Conservation (phyloP, 331 rosid genomes). For the Acacia concinna region DNA sequence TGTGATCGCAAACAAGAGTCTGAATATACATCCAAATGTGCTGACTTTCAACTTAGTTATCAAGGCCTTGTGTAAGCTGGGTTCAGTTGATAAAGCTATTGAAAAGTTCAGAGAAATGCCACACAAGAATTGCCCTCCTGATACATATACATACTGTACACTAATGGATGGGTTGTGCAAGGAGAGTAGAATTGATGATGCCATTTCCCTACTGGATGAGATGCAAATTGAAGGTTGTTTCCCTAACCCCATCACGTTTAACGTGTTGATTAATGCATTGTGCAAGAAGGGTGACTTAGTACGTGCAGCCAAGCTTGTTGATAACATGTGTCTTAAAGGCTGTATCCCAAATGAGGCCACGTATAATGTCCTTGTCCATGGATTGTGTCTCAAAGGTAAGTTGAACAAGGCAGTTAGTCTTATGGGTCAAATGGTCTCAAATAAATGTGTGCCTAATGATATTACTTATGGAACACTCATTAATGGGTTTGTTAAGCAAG, state of each 20-base stretch:
- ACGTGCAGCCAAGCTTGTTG: slow-evolving; percentile 78
- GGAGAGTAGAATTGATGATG: slow-evolving; percentile 77
- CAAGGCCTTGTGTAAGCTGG: slow-evolving; percentile 78
- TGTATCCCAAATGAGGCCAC: slow-evolving; percentile 86
- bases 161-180: slow-evolving; percentile 90
- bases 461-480: slow-evolving; percentile 86
- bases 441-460: slow-evolving; percentile 76
- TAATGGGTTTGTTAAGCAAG: slow-evolving; percentile 79
- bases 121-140: slow-evolving; percentile 56
- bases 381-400: slow-evolving; percentile 84
- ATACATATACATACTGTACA: slow-evolving; percentile 69
- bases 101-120: slow-evolving; percentile 76
- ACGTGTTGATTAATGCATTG: slow-evolving; percentile 76
- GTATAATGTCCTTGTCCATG: slow-evolving; percentile 77
- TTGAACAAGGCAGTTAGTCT: slow-evolving; percentile 79
- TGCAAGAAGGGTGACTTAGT: slow-evolving; percentile 79
- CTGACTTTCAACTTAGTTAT: slow-evolving; percentile 85
- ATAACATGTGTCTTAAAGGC: slow-evolving; percentile 92
- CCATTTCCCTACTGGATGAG: slow-evolving; percentile 70
- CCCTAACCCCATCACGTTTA: slow-evolving; percentile 62
- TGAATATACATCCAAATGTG: slow-evolving; percentile 55
- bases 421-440: slow-evolving; percentile 62
- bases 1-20: slow-evolving; percentile 35
- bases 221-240: slow-evolving; percentile 82
- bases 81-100: slow-evolving; percentile 75